A percentile compares a stretch with the other conserved stretches of the same genome.
Evolutionary conservation across 2,329 filamentous ascomycete genomes (phyloP).

Genomic region (Diaporthe vaccinii): DNA sequence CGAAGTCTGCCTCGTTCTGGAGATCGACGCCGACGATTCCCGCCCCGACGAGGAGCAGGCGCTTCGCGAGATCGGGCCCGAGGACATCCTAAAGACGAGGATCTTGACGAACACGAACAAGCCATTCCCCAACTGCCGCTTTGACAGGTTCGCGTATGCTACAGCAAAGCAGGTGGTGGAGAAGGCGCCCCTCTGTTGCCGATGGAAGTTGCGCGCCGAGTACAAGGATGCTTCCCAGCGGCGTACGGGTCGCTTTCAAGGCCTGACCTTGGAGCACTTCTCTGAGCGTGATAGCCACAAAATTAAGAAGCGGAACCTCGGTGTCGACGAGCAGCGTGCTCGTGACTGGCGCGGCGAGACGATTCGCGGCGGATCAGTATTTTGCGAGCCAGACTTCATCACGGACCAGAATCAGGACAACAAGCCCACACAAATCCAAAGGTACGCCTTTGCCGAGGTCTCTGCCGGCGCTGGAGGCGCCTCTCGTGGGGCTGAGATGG

Average conservation of each 20-base stretch:
- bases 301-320: slow-evolving; percentile 44
- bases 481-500: slow-evolving; percentile 71
- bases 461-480: slow-evolving; percentile 82
- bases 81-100: slow-evolving; percentile 55
- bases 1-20: slow-evolving; percentile 60
- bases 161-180: slow-evolving; percentile 43
- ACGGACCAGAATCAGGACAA: not conserved
- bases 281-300: slow-evolving; percentile 43
- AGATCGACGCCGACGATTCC: slow-evolving; percentile 54
- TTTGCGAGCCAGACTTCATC: slow-evolving; percentile 16
- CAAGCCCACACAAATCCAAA: slow-evolving; percentile 49
- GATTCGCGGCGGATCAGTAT: slow-evolving; percentile 53
- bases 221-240: slow-evolving; percentile 48
- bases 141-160: slow-evolving; percentile 32
- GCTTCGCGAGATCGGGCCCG: slow-evolving; percentile 57
- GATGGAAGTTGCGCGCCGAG: slow-evolving; percentile 61
- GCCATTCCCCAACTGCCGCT: slow-evolving; percentile 56
- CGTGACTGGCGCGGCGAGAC: slow-evolving; percentile 56
- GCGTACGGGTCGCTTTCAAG: slow-evolving; percentile 42
- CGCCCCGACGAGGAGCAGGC: slow-evolving; percentile 52
- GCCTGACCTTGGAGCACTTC: slow-evolving; percentile 53
- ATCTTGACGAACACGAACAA: slow-evolving; percentile 69
- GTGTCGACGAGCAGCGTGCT: slow-evolving; percentile 49
- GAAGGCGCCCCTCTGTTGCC: slow-evolving; percentile 61
- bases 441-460: slow-evolving; percentile 77